Evolutionary conservation across 306 rosid genomes (phyloP).

Genomic region (Cucumis hystrix): DNA sequence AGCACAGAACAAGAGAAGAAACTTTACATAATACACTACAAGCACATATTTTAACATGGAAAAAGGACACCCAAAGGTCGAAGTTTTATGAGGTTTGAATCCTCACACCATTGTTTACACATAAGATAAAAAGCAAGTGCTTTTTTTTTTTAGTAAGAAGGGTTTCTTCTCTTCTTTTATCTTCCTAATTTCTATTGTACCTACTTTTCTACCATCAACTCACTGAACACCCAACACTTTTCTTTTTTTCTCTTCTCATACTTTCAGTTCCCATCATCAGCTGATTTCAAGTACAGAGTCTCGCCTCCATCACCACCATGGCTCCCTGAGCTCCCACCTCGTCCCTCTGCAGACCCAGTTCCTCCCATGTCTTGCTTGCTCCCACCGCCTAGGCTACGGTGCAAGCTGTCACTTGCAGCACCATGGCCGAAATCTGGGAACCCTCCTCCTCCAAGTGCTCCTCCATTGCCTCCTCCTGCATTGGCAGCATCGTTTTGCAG

Average conservation of each 20-base stretch:
- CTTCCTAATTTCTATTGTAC: not conserved
- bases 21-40: not conserved
- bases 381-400: conserved; percentile 47
- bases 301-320: conserved; percentile 72
- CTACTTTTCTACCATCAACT: not conserved
- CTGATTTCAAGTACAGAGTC: conserved; percentile 55
- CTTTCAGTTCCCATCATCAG: conserved; percentile 49
- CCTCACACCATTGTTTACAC: not conserved
- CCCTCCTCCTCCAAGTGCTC: conserved; percentile 39
- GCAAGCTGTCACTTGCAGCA: conserved; percentile 47
- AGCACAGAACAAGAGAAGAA: not conserved
- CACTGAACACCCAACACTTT: not conserved
- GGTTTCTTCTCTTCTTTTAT: conserved; percentile 2
- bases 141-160: not conserved
- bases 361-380: conserved; percentile 71
- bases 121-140: not conserved
- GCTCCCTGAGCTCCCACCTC: conserved; percentile 54
- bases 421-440: conserved; percentile 62
- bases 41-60: not conserved
- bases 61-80: conserved; percentile 1
- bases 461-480: conserved; percentile 49
- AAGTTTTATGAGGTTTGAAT: not conserved
- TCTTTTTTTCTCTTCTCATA: not conserved
- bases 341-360: conserved; percentile 42
- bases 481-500: conserved; percentile 41